phyloP scores from a whole-genome alignment of 805 yeast species.

The Wickerhamiella brachini region DNA sequence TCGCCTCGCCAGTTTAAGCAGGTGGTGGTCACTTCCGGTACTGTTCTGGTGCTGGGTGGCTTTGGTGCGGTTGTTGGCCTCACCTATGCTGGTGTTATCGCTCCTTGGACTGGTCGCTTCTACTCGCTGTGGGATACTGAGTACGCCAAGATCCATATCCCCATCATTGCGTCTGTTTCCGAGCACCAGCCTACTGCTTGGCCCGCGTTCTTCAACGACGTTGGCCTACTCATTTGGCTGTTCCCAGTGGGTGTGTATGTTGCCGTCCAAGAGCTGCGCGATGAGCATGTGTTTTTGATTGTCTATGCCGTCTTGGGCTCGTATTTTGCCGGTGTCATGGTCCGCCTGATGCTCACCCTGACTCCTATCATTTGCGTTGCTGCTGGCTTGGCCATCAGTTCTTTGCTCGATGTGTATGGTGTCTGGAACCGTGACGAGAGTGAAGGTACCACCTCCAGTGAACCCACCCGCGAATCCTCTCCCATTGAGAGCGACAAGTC shows the following conservation, averaged over 20 bases:
- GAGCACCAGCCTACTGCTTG: conserved; percentile 99
- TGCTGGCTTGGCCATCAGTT: conserved; percentile 79
- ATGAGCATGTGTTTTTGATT: conserved; percentile 87
- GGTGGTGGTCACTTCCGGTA: conserved; percentile 37
- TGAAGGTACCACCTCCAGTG: background rate
- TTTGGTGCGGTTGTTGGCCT: conserved; percentile 58
- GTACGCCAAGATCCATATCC: conserved; percentile 95
- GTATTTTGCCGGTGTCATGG: conserved; percentile 98
- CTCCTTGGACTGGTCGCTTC: conserved; percentile 99
- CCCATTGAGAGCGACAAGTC: background rate
- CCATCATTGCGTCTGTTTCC: conserved; percentile 95
- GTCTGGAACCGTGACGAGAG: conserved; percentile 32
- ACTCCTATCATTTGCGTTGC: conserved; percentile 93
- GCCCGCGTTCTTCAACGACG: conserved; percentile 95
- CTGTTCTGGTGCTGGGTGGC: conserved; percentile 46
- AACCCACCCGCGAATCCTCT: conserved; percentile 1
- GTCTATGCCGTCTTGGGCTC: conserved; percentile 88
- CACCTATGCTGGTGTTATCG: conserved; percentile 84
- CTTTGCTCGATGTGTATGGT: conserved; percentile 68
- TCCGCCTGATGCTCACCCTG: conserved; percentile 88
- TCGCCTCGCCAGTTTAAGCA: conserved; percentile 56
- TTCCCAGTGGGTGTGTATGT: conserved; percentile 96
- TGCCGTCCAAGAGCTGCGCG: conserved; percentile 74
- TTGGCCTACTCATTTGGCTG: conserved; percentile 85
- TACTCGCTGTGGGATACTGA: conserved; percentile 96